Evolutionary conservation across 805 yeast species (phyloP).

Genomic region (Yarrowia phangngaensis): DNA sequence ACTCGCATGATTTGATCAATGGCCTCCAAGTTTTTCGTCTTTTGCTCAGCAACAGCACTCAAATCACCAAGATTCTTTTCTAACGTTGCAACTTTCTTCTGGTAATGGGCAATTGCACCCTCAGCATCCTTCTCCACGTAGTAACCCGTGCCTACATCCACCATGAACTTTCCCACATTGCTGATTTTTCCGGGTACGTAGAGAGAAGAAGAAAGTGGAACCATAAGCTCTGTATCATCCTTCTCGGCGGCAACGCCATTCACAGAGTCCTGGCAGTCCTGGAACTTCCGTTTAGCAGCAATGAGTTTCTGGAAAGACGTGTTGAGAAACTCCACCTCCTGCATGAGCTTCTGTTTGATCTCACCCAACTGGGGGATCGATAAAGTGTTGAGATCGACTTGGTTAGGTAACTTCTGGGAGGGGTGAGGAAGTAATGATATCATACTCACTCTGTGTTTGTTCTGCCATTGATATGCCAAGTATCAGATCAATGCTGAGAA

Average conservation of each 20-base stretch:
- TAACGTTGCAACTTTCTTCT: constrained; percentile 67
- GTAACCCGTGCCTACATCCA: constrained; percentile 96
- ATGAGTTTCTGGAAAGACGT: constrained; percentile 78
- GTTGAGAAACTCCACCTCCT: constrained; percentile 80
- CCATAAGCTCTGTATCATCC: constrained; percentile 50
- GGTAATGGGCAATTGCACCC: constrained; percentile 69
- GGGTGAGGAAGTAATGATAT: background rate
- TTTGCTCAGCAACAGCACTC: constrained; percentile 69
- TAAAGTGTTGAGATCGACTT: constrained; percentile 65
- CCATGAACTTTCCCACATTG: constrained; percentile 66
- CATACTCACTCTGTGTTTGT: constrained; percentile 26
- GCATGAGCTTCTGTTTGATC: constrained; percentile 76
- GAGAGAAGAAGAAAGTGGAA: constrained; percentile 84
- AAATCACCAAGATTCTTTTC: constrained; percentile 69
- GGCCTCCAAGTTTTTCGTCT: constrained; percentile 58
- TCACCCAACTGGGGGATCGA: constrained; percentile 81
- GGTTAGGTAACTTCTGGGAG: too few relatives aligned
- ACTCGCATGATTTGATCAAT: constrained; percentile 45
- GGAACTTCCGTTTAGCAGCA: constrained; percentile 75
- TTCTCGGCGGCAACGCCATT: constrained; percentile 46
- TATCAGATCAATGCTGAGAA: too few relatives aligned
- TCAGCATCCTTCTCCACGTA: constrained; percentile 72
- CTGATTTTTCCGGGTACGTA: constrained; percentile 81
- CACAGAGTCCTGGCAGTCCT: constrained; percentile 73
- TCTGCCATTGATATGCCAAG: constrained; percentile 14